Evolutionary conservation across 106 monocot species (phyloP), one percentile per base, ranked within the genome.

Genomic region (Hemerocallis citrina): DNA sequence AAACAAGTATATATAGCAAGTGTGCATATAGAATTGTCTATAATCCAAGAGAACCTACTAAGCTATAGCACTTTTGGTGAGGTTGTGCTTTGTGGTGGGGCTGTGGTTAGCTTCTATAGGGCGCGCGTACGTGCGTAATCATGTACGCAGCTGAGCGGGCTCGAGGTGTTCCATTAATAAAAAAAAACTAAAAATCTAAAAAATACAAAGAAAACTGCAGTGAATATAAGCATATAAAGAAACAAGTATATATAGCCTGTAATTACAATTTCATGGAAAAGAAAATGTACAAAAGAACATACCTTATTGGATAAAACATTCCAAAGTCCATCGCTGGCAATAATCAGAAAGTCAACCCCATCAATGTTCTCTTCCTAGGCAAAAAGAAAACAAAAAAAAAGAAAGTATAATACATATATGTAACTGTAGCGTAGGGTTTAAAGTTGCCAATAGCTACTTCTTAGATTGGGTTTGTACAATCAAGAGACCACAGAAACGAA

Each of bases 261-360:
- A 43, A 40, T 38, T 28, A 24, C 11, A 32, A 52, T 61, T 33
- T 25, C 17, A 24, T 55, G 36, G 25, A 47, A 43, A 56, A 17
- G 5, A 7, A 74, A 25, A 35, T 7, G 15, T 21, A 34, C 11
- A 5, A 23, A 13, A 25, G 33, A 36, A 62, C 14, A 39, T 71
- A 79, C 74, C 74, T 79, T 55, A 44, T 79, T 74, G 23, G 79
- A 70, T 40, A 74, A 19, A 46, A 74, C 74, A 70, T 74, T 79
- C 73, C 74, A 74, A 45, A 79, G 79, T 25, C 79, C 74, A 55
- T 79, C 79, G 61, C 74, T 74, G 33, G 79, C 74, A 34, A 79
- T 60, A 29, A 79, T 79, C 24, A 79, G 58, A 65, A 79, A 79
- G 29, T 74, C 69, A 65, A 79, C 35, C 15, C 64, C 69, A 30